Base-by-base conservation (phyloP, 805 yeast species). In the Candida cerambycidarum region DNA sequence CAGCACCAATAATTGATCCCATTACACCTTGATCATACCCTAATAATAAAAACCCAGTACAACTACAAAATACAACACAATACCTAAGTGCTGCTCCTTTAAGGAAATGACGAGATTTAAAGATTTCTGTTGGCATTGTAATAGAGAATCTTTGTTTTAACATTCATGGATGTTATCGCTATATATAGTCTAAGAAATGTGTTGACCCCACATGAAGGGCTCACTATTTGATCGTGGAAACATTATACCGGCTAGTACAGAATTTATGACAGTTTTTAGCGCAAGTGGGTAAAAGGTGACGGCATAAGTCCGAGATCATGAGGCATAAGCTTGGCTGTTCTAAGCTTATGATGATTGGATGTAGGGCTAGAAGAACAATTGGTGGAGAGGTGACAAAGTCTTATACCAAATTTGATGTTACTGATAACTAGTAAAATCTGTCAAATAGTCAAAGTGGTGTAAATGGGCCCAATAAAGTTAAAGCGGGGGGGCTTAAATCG, bases 1-100 rank as follows among this genome's bases (percentile, higher is more conserved):
- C 61, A 1, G 54, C 48, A 19, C 69, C 72, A 36, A 69, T 65
- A 23, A 69, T 52, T 52, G 74, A 73, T 18, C 70, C 63, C 73
- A 69, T 67, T 43, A 69, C 56, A 48, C 75, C 75, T 48, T 69
- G 75, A 48, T 69, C 62, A 41, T 58, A 59, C 34, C 65, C 65
- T 41, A 60, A 58, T 32, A 62, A 53, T 1, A 61, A 56, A 43
- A 62, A 62, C 8, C 65, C 66, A 9, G 38, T 35, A 23, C 29
- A 35, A 24, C 31, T 24, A 17, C 38, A 35, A 9, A 56, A 53
- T 3, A 53, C 56, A 11, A 65, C 62, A 32, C 54, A 45, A 13
- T 51, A 34, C 5, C 66, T 54, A 27, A 60, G 50, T 8, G 53
- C 48, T 21, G 57, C 57, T 4, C 38, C 38, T 25, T 15, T 33